Evolutionary conservation across 1,284 basidiomycete species (phyloP), one percentile per base, ranked within the genome.

Genomic region (Coriolopsis trogii): DNA sequence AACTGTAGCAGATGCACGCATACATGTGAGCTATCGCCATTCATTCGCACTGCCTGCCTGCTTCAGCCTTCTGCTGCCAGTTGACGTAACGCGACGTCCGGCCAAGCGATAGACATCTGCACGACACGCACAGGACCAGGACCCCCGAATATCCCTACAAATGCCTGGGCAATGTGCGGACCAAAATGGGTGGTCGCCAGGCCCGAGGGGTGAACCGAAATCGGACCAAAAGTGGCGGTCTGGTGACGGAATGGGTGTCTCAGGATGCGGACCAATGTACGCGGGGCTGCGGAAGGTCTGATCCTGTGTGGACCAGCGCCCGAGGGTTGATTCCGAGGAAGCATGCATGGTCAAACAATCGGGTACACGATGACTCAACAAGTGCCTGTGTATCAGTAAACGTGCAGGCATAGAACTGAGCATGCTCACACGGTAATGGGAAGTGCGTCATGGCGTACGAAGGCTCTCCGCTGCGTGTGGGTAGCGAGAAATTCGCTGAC

Each of bases 51-150:
- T 46, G 31, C 45, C 15, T 45, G 37, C 44, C 43, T 24, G 23
- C 46, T n/a, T n/a, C n/a, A n/a, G 45, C 34, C 41, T 51, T 46
- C 46, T 40, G 12, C 38, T 46, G 46, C 41, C 15, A 26, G 15
- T 54, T 58, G 56, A 58, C 56, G 56, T 58, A 58, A 58, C 39
- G 40, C 15, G 44, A 16, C n/a, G 23, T 36, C 51, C 55, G 49
- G 36, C 40, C 49, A 41, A 48, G 48, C 49, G 37, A 49, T 48
- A 39, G 30, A 49, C 40, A 49, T 26, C 26, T 26, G 39, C 48
- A 38, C 18, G 18, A 43, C 40, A 33, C 38, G 18, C 56, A 58
- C 56, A 52, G 41, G 56, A 46, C 49, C 45, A 38, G 38, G 8
- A 8, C 25, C 41, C 47, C 36, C 38, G n/a, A n/a, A n/a, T n/a